Evolutionary conservation across 805 yeast species (phyloP).

Genomic region (Wickerhamiella hasegawae): DNA sequence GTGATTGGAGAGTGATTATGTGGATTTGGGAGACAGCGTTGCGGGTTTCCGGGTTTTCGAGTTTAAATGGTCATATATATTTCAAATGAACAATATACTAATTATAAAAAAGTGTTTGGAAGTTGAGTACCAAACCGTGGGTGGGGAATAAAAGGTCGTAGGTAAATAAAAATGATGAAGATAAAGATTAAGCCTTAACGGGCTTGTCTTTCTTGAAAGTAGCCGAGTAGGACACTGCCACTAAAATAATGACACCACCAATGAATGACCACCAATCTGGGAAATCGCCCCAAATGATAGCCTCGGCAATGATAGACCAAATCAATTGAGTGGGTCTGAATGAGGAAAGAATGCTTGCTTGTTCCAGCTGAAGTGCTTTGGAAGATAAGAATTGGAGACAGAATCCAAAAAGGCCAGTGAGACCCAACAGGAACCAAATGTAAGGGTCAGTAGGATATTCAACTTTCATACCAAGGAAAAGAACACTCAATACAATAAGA

Average conservation of each 20-base stretch:
- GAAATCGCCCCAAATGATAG: constrained; percentile 49
- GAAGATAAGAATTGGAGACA: constrained; percentile 66
- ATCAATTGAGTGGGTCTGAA: constrained; percentile 64
- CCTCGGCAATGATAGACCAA: constrained; percentile 65
- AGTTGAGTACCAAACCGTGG: background rate
- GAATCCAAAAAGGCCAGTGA: constrained; percentile 66
- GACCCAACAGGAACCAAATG: constrained; percentile 40
- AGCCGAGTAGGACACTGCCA: constrained; percentile 25
- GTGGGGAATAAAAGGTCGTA: background rate
- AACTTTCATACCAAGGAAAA: constrained; percentile 35
- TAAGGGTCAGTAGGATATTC: background rate
- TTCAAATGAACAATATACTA: no score
- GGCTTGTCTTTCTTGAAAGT: constrained; percentile 1
- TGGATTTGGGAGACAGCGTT: no score
- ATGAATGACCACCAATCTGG: constrained; percentile 54
- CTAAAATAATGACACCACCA: constrained; percentile 55
- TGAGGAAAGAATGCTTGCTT: constrained; percentile 60
- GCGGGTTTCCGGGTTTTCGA: no score
- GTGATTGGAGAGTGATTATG: no score
- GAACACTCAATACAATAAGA: constrained; percentile 17
- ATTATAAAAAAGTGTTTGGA: no score
- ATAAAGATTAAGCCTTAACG: background rate
- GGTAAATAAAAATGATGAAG: background rate
- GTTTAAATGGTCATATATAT: no score
- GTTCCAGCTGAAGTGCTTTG: constrained; percentile 68